Evolutionary conservation across 176 grass and related monocot genomes (phyloP).

Genomic region (Canna indica): DNA sequence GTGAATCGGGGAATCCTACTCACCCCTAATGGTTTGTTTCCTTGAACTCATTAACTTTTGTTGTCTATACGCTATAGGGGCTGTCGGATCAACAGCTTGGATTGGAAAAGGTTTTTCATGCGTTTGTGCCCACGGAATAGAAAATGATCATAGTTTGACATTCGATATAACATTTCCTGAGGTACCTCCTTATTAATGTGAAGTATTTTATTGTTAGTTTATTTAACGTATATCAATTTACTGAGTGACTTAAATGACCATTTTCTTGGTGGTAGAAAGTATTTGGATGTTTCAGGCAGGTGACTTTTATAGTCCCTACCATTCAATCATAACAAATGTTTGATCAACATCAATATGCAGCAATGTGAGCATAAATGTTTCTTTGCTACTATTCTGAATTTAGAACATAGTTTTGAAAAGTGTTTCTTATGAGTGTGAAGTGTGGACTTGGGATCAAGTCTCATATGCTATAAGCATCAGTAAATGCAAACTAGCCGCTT

Average conservation of each 20-base stretch:
- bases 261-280: background rate
- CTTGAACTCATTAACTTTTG: background rate
- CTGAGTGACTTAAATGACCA: background rate
- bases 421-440: too few relatives aligned
- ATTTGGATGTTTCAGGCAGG: background rate
- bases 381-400: background rate
- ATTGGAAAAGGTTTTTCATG: conserved; percentile 8
- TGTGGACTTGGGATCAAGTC: too few relatives aligned
- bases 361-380: background rate
- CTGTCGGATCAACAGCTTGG: background rate
- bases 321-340: too few relatives aligned
- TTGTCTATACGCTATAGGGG: background rate
- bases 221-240: background rate
- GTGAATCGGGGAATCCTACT: too few relatives aligned
- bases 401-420: too few relatives aligned
- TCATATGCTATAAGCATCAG: too few relatives aligned
- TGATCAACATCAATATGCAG: too few relatives aligned
- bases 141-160: background rate
- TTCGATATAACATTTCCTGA: background rate
- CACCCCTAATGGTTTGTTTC: too few relatives aligned
- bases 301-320: background rate
- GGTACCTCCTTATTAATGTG: background rate
- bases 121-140: conserved; percentile 2
- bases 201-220: background rate
- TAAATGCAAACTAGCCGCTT: too few relatives aligned